These are phyloP conservation scores for Colletotrichum noveboracense DNA, from an alignment of 2,329 filamentous ascomycete genomes.

Conservation along the genomic window DNA sequence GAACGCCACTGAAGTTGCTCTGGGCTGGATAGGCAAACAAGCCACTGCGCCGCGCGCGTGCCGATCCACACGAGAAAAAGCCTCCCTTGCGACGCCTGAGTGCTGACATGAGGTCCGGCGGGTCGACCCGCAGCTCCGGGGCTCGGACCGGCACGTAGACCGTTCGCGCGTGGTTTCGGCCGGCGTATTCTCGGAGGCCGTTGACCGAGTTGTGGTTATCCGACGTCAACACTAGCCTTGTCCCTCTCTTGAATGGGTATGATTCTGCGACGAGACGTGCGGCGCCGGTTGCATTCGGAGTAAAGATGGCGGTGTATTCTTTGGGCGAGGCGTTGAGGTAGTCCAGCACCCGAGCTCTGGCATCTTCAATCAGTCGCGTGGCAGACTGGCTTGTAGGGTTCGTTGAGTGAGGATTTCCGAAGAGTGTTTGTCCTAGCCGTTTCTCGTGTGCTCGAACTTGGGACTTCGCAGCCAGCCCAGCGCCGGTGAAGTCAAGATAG, in stretches of 20 bases:
- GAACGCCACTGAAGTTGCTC: conserved; percentile 49
- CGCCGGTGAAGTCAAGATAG: conserved; percentile 47
- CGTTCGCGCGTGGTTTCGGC: conserved; percentile 26
- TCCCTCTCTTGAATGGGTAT: conserved; percentile 35
- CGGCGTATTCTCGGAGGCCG: conserved; percentile 41
- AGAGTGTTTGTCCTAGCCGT: conserved; percentile 33
- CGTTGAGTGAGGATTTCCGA: conserved; percentile 45
- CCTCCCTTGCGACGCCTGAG: conserved; percentile 22
- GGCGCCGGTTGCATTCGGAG: conserved; percentile 42
- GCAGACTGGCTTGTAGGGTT: conserved; percentile 41
- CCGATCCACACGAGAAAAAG: not conserved
- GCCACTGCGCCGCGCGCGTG: conserved; percentile 23
- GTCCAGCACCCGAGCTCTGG: conserved; percentile 34
- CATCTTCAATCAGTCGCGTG: conserved; percentile 35
- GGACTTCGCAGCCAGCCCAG: conserved; percentile 36
- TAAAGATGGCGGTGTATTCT: conserved; percentile 47
- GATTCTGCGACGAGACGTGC: conserved; percentile 43
- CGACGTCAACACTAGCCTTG: conserved; percentile 37
- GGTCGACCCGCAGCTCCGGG: conserved; percentile 33
- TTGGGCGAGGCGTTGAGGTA: conserved; percentile 38
- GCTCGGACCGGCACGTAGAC: conserved; percentile 33
- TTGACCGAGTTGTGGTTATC: conserved; percentile 50
- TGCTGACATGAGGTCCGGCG: conserved; percentile 25
- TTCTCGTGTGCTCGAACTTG: conserved; percentile 36
- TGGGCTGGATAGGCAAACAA: conserved; percentile 52